Base-by-base conservation (phyloP, 352 stramenopile species). In the Globisporangium solare region DNA sequence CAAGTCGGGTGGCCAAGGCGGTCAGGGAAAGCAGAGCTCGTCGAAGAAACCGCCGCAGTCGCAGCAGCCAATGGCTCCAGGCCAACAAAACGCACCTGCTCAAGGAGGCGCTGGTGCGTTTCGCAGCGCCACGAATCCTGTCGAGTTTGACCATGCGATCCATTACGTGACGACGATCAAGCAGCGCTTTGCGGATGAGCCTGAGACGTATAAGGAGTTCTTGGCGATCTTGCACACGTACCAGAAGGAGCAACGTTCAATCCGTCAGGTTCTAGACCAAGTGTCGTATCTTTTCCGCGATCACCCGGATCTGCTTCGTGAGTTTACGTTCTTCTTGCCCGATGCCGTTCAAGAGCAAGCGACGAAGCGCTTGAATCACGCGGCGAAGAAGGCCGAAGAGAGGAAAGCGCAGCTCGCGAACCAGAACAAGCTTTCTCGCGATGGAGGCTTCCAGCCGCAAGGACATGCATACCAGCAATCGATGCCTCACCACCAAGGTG, bases 321-420 rank as follows among this genome's bases (percentile, higher is more conserved):
- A 99, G 64, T 99, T 99, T 66, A 99, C 97, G 12, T 99, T 99
- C 70, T 99, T 99, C 74, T 71, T 99, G 15, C 98, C 98, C 0
- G 97, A 99, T 79, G 94, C 96, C 8, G 97, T 99, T 0, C 97
- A 99, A 70, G 92, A 98, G 41, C 88, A 98, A 65, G 96, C 96
- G 0, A 98, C 93, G 70, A 96, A 98, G 66, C 86, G 97, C 24
- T 66, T 99, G 11, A 94, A 98, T 65, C 83, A 91, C 27, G 96
- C 95, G 15, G 97, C 96, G 8, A 89, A 97, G 40, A 97, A 99
- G 57, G 94, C 95, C 10, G 94, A 99, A 60, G 68, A 84, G 13
- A 90, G 94, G 37, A 90, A 94, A 48, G 74, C 88, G 39, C 69
- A 76, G 51, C 68, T 89, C 66, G 69, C 73, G 17, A 70, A 74